Base-by-base conservation (phyloP, 495 filamentous ascomycete species). In the Aspergillus bridgeri region DNA sequence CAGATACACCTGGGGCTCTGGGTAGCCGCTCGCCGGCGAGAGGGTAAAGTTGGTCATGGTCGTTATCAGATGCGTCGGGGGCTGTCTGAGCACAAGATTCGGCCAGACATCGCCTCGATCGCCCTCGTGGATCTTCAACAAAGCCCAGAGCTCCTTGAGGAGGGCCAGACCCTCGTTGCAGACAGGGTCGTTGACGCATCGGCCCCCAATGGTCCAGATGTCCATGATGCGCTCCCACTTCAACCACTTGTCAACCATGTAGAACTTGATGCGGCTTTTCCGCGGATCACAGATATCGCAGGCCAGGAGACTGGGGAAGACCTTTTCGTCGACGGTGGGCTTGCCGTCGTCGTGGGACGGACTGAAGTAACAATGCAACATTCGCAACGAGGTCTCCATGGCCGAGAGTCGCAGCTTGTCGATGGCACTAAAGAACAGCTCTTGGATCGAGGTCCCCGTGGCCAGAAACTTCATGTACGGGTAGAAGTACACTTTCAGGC, bases 1-100 rank as follows among this genome's bases (percentile, higher is more conserved):
- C 19, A 64, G 59, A 24, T 67, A 67, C 7, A 67, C 24, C 51
- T 60, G 53, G 1, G 64, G 64, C 44, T 64, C 50, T 13, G 63
- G 63, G 20, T 50, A 42, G 0, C 48, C 27, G 20, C 58, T 42
- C 15, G 42, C 42, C 2, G 54, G 60, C 20, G 24, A 27, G 4
- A 66, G 23, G 15, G 50, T 58, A 38, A 42, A 66, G 25, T 67
- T 61, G 5, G 48, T 45, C 45, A 66, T 55, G 24, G 42, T 24
- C 42, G 42, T 18, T n/a, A 42, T n/a, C 29, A 18, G 19, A 43
- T 43, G 27, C 6, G 27, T 29, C 17, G 51, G 51, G 5, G 51
- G 51, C 15, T 43, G 27, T 17, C 51, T 20, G 5, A 54, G 27
- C 4, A 22, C 19, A 8, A 20, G 20, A 9, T 42, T 25, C 1